Conservation (phyloP, 1,139 yeast genomes). For the Suhomyces coccinellae region DNA sequence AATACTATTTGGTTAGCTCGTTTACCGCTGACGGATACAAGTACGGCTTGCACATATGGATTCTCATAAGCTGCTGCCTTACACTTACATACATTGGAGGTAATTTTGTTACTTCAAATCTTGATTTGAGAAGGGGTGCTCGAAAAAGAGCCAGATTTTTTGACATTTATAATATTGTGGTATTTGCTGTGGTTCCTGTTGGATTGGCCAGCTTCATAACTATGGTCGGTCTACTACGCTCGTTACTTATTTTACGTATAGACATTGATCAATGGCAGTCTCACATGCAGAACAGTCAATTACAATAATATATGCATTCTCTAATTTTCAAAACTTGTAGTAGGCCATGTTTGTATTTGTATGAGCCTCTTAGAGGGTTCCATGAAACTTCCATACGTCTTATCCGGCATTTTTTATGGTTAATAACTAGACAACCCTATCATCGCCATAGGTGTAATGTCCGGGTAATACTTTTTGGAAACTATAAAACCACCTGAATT, state of each 20-base stretch:
- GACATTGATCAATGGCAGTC: conserved; percentile 51
- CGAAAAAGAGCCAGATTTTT: conserved; percentile 58
- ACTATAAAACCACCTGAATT: conserved; percentile 10
- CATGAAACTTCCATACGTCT: too few relatives aligned
- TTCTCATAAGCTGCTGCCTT: conserved; percentile 77
- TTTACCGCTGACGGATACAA: conserved; percentile 50
- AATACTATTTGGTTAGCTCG: conserved; percentile 65
- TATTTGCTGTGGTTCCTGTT: conserved; percentile 95
- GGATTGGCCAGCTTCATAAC: conserved; percentile 93
- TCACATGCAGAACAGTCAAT: background rate
- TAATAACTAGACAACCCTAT: background rate
- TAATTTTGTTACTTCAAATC: conserved; percentile 83
- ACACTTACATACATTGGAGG: conserved; percentile 85
- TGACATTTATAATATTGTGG: conserved; percentile 81
- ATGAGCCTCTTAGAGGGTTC: too few relatives aligned
- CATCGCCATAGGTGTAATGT: background rate
- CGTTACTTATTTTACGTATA: conserved; percentile 69
- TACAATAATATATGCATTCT: background rate
- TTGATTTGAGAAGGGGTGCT: conserved; percentile 50
- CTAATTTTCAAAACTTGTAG: background rate
- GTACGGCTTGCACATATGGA: conserved; percentile 88
- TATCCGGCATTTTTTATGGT: background rate
- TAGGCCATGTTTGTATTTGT: background rate
- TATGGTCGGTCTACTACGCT: conserved; percentile 78
- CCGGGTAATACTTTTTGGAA: conserved; percentile 11